phyloP scores from a whole-genome alignment of 345 rosid genomes.

The Punica granatum region DNA sequence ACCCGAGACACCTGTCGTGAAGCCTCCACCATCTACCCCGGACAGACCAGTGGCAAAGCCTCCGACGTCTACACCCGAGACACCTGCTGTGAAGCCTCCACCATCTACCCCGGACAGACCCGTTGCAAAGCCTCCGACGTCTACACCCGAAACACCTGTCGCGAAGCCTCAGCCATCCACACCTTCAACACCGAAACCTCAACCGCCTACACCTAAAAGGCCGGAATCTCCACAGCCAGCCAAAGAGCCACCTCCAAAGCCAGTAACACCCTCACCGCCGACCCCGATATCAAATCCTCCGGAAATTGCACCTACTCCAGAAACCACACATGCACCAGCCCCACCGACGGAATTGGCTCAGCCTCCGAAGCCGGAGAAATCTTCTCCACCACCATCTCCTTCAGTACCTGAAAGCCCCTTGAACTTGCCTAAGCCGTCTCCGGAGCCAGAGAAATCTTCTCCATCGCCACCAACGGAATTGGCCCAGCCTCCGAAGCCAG shows the following conservation, averaged over 20 bases:
- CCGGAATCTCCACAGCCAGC: neutral
- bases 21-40: no score
- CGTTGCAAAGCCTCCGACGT: no score
- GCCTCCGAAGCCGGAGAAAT: neutral
- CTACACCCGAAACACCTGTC: no score
- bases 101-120: no score
- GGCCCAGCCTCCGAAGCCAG: slow-evolving; percentile 10
- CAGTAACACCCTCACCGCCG: neutral
- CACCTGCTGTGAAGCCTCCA: no score
- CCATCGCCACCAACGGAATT: slow-evolving; percentile 9
- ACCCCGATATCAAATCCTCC: slow-evolving; percentile 10
- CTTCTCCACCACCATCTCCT: slow-evolving; percentile 6
- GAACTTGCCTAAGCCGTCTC: slow-evolving; percentile 9
- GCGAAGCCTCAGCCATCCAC: no score
- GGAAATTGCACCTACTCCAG: neutral
- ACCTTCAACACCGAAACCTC: slow-evolving; percentile 13
- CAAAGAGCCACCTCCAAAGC: neutral
- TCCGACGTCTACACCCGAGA: no score
- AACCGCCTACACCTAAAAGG: slow-evolving; percentile 5
- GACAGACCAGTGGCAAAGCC: no score
- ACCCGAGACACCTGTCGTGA: no score
- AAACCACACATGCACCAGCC: neutral
- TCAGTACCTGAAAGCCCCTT: slow-evolving; percentile 6
- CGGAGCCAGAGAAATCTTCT: neutral
- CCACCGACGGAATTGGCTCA: neutral